Evolutionary conservation across 78 protist species (phyloP), one percentile per base, ranked within the genome.

Genomic region (Protostelium mycophagum): DNA sequence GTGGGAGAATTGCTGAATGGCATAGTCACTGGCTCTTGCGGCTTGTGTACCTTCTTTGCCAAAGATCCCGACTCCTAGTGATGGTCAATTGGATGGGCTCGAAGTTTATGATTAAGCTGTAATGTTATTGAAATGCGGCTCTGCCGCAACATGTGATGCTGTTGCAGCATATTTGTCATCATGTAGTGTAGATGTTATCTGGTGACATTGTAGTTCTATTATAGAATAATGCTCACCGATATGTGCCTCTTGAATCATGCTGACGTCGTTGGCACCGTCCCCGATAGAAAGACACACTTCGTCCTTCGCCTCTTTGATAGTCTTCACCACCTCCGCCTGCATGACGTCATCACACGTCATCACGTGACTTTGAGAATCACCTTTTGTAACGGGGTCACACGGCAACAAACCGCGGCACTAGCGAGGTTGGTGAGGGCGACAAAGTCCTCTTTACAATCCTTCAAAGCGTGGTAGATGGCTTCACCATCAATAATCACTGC

Each of bases 1-100:
- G 88, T 83, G 88, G 25, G 93, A 9, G 87, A 94, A 92, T 38
- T 87, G 90, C 73, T 94, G 38, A 31, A 98, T 90, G 34, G 99
- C 93, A 92, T 89, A 97, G 85, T 98, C 99, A 0, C 94, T 38
- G 39, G 97, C 96, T 0, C 91, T 94, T 34, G 93, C 97, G 0
- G 99, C 99, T 84, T 97, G 98, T 1, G 87, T 28, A 28, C 99
- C 99, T 85, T 98, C 99, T 1, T 88, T 38, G 34, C 99, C 98
- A 28, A n/a, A 0, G 63, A 98, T 95, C 63, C 99, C 99, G 28
- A 98, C 89, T n/a, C n/a, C n/a, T n/a, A n/a, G n/a, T n/a, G n/a
- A n/a, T n/a, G n/a, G n/a, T n/a, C n/a, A n/a, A n/a, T n/a, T n/a
- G n/a, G n/a, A n/a, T n/a, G n/a, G n/a, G n/a, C n/a, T n/a, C n/a